Evolutionary conservation across 2,329 filamentous ascomycete genomes (phyloP).

Genomic region (Fusarium algeriense): DNA sequence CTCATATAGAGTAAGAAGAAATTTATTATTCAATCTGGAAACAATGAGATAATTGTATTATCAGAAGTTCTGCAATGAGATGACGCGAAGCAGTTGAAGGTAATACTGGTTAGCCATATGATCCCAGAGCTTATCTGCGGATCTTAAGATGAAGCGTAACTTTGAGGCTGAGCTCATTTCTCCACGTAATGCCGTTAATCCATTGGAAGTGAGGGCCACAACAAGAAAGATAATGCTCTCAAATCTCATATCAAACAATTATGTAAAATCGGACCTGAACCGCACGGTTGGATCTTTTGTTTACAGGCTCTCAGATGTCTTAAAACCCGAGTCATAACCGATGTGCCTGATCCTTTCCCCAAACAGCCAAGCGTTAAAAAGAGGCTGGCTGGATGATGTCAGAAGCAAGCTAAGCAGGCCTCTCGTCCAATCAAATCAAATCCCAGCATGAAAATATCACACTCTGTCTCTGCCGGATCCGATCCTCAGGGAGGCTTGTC

Average conservation of each 20-base stretch:
- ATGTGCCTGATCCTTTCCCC: not conserved
- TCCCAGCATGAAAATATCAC: slow-evolving; percentile 2
- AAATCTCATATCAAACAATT: too few relatives aligned
- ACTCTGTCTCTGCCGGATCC: slow-evolving; percentile 9
- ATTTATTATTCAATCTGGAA: too few relatives aligned
- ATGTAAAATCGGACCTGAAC: not conserved
- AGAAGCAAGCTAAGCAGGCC: not conserved
- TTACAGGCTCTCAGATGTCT: fast-evolving
- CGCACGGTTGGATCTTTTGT: not conserved
- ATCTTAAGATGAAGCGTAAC: not conserved
- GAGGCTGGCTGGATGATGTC: slow-evolving; percentile 7
- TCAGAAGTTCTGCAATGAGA: too few relatives aligned
- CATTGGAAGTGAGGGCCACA: too few relatives aligned
- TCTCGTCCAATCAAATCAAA: slow-evolving; percentile 20
- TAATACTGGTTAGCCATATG: too few relatives aligned
- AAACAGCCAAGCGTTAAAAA: not conserved
- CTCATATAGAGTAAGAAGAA: too few relatives aligned
- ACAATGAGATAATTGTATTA: too few relatives aligned
- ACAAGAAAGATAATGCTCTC: fast-evolving
- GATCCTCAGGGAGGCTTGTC: slow-evolving; percentile 21
- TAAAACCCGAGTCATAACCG: slow-evolving; percentile 15
- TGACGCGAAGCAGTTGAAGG: too few relatives aligned
- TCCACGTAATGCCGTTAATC: too few relatives aligned
- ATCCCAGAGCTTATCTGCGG: not conserved
- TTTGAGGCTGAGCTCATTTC: not conserved